Percentiles rank a stretch among this genome's conserved stretches.
Conservation (phyloP, 257 asterid genomes). For the Solanum chilense region DNA sequence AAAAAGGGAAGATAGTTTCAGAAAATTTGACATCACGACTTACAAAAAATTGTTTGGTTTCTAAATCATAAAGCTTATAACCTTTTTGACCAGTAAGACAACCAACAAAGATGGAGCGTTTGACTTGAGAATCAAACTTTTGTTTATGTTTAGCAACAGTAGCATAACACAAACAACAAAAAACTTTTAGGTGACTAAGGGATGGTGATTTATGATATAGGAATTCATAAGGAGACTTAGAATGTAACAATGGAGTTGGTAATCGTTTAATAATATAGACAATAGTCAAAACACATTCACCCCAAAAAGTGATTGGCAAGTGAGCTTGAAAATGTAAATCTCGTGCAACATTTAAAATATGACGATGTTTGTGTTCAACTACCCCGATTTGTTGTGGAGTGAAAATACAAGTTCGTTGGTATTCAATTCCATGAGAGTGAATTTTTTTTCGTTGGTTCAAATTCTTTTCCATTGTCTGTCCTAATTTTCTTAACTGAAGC, state of each 20-base stretch:
- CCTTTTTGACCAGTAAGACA: background rate
- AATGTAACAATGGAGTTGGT: background rate
- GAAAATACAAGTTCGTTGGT: background rate
- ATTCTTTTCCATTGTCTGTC: background rate
- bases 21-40: background rate
- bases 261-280: background rate
- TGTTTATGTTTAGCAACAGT: background rate
- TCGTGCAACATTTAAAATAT: background rate
- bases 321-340: background rate
- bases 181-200: background rate
- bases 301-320: background rate
- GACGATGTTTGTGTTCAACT: background rate
- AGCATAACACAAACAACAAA: constrained; percentile 2
- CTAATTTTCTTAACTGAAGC: background rate
- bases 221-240: background rate
- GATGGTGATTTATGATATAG: background rate
- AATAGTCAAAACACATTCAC: background rate
- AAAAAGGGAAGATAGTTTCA: background rate
- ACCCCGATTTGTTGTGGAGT: background rate
- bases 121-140: background rate
- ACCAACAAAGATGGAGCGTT: background rate
- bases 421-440: background rate
- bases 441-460: background rate
- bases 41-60: background rate
- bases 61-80: background rate